These are phyloP conservation scores for Parastagonospora nodorum DNA, from an alignment of 2,329 filamentous ascomycete species.

Conservation along the genomic window DNA sequence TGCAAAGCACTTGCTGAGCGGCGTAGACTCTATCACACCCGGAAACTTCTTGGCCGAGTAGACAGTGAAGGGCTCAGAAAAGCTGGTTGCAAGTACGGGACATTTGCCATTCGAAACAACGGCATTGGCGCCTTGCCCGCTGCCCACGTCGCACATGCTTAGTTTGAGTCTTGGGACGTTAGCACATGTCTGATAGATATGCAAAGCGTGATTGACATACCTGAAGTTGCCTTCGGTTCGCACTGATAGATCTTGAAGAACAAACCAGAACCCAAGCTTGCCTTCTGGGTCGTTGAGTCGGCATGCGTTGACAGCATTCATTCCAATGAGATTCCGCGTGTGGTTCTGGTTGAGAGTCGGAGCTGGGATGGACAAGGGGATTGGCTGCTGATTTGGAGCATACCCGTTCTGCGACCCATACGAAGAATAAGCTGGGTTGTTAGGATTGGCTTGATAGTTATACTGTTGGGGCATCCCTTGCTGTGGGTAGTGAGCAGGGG, in stretches of 20 bases:
- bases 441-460: slow-evolving; percentile 8
- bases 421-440: slow-evolving; percentile 24
- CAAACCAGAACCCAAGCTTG: slow-evolving; percentile 93
- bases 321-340: slow-evolving; percentile 92
- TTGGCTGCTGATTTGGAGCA: slow-evolving; percentile 8
- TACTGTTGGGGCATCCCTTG: slow-evolving; percentile 9
- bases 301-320: slow-evolving; percentile 85
- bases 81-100: slow-evolving; percentile 81
- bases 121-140: slow-evolving; percentile 51
- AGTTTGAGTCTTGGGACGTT: slow-evolving; percentile 62
- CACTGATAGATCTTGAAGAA: slow-evolving; percentile 92
- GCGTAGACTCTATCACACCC: slow-evolving; percentile 91
- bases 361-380: slow-evolving; percentile 21
- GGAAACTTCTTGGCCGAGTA: slow-evolving; percentile 98
- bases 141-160: slow-evolving; percentile 84
- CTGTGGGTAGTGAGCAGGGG: slow-evolving; percentile 4
- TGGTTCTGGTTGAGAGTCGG: slow-evolving; percentile 66
- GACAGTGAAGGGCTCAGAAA: slow-evolving; percentile 88
- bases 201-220: slow-evolving; percentile 54
- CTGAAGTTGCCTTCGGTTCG: slow-evolving; percentile 89
- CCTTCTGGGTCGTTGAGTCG: slow-evolving; percentile 77
- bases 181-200: background rate
- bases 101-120: slow-evolving; percentile 78
- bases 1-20: slow-evolving; percentile 90
- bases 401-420: slow-evolving; percentile 14